Conservation (phyloP, 2,329 filamentous ascomycete species). For the Colletotrichum somersetense region DNA sequence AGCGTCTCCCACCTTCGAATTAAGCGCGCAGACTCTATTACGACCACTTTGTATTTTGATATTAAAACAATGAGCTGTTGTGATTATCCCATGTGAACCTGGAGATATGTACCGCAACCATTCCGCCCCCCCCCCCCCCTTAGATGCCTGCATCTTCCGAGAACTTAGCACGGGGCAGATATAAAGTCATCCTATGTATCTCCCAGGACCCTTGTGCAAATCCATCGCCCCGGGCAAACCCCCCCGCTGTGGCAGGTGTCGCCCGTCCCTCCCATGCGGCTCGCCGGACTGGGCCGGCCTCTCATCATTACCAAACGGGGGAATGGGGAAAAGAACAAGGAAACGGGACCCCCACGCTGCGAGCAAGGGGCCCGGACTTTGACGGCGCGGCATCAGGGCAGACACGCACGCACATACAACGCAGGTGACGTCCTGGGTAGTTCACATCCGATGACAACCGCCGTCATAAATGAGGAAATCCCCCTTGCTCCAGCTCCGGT, state of each 20-base stretch:
- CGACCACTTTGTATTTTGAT: background rate
- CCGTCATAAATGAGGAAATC: slow-evolving; percentile 4
- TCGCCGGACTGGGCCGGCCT: slow-evolving; percentile 6
- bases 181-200: slow-evolving; percentile 39
- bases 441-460: slow-evolving; percentile 7
- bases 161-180: background rate
- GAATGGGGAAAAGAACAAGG: background rate
- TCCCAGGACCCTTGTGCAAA: slow-evolving; percentile 33
- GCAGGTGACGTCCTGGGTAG: slow-evolving; percentile 1
- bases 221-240: slow-evolving; percentile 8
- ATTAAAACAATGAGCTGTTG: background rate
- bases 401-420: background rate
- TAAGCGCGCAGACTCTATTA: background rate
- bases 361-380: slow-evolving; percentile 9
- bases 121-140: background rate
- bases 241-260: background rate
- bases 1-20: background rate
- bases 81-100: background rate
- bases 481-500: background rate
- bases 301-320: background rate
- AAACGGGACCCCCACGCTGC: slow-evolving; percentile 10
- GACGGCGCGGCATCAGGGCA: background rate
- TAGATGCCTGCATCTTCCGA: background rate
- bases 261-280: background rate
- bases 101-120: background rate